Base-by-base conservation (phyloP, 2,329 filamentous ascomycete species). In the Diplodia mutila region DNA sequence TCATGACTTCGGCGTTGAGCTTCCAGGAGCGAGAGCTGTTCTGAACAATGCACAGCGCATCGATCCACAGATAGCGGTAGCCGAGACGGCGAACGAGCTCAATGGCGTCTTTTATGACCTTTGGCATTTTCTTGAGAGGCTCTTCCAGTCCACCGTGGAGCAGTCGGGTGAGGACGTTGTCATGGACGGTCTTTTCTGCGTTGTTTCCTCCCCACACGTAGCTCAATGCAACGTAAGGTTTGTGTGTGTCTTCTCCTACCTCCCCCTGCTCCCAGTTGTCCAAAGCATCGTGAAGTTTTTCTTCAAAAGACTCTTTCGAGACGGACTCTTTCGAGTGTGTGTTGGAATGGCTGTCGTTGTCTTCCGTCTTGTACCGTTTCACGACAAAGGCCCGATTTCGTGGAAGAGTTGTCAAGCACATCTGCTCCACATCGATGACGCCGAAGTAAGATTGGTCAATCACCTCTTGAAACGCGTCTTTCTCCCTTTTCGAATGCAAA, bases 1-100 rank as follows among this genome's bases (percentile, higher is more conserved):
- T 69, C 77, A 79, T 79, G 39, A 69, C 67, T 4, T 67, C 46
- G 1, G 74, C 70, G 59, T 78, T 77, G 14, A 75, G 70, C 12
- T 71, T 69, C 75, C 75, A 78, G 25, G 61, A 68, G 1, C 63
- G 25, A 14, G 52, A 29, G 29, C 66, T 67, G 32, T 71, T 53
- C 52, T 72, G 63, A 4, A 55, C 63, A 16, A 66, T 57, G 51
- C 63, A 66, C 4, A 66, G 11, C 16, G 63, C 27, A 23, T 69
- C 68, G 14, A 69, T 54, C 68, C 68, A 69, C 11, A 69, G 55
- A 14, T 68, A 69, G 16, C 61, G 49, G 18, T 68, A 49, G 2
- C 68, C 68, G 6, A 69, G 54, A 2, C 42, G 27, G 1, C 52
- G 46, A 5, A 68, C 67, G 14, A 68, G 61, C 18, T 68, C n/a